Evolutionary conservation across 176 grass and related monocot species (phyloP), one percentile per base, ranked within the genome.

Genomic region (Oryza officinalis): DNA sequence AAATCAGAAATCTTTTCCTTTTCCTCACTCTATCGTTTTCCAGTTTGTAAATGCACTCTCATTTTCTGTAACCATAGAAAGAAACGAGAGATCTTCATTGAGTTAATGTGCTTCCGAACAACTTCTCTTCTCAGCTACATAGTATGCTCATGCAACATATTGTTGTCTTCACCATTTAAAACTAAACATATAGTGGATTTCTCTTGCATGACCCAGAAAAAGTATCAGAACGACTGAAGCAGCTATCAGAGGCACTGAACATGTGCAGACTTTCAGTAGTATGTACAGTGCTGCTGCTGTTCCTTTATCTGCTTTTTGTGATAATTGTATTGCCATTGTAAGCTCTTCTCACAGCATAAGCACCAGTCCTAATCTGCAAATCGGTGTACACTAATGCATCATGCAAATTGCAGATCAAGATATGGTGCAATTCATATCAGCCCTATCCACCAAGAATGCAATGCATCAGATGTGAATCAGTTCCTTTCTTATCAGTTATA

Each of bases 401-500:
- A 28, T 31, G 13, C 27, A 76, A 37, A 4, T 81, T 70, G 27
- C 72, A 25, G 47, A 63, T 61, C 65, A 40, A 72, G 28, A 30
- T 43, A 86, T 79, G 67, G 23, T 73, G 17, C 11, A 43, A 32
- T 81, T 74, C 45, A 81, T n/a, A 50, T n/a, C 77, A 52, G 68
- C 59, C 26, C 70, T 73, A 47, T 74, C 20, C 57, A 45, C 11
- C 30, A 46, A 27, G 37, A 72, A 63, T 41, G 67, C 38, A 73
- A 73, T 28, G 49, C 38, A 22, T 61, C 17, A 63, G 17, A 82
- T 82, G 37, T 15, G 37, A 61, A 72, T 4, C 79, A 27, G 79
- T 40, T 81, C 52, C 35, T 71, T 81, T 70, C 47, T 59, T 81
- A 71, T 81, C 60, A 40, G 32, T 71, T 81, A 71, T 81, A 40